These are phyloP conservation scores for Pelargonium cotyledonis DNA, from an alignment of 441 rosid species.

Conservation along the genomic window DNA sequence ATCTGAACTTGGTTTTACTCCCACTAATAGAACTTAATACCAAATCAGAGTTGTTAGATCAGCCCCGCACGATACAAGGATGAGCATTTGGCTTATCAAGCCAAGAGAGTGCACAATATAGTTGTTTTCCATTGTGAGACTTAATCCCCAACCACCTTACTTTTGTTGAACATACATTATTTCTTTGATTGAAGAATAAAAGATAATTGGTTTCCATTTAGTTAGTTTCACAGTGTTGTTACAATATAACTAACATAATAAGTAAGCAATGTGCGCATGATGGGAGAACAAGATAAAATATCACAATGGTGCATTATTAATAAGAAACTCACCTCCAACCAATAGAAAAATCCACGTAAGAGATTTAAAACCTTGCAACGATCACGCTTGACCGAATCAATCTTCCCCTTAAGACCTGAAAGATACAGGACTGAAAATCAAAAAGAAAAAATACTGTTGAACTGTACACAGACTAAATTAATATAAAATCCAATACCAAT, in stretches of 20 bases:
- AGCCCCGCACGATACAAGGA: no score
- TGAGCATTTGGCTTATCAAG: no score
- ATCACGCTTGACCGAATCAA: slow-evolving; percentile 16
- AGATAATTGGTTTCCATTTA: no score
- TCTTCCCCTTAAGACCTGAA: slow-evolving; percentile 32
- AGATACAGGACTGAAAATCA: slow-evolving; percentile 9
- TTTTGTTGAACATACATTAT: no score
- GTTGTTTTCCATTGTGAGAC: no score
- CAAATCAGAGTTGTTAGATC: no score
- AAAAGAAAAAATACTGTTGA: neutral
- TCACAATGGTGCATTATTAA: neutral
- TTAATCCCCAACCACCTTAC: no score
- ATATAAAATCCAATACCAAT: neutral
- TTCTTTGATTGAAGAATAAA: no score
- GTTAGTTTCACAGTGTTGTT: neutral
- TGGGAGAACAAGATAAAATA: neutral
- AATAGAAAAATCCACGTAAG: slow-evolving; percentile 61
- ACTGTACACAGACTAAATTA: neutral
- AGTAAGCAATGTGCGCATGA: no score
- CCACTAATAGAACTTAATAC: no score
- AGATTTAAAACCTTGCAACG: slow-evolving; percentile 34
- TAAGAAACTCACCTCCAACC: slow-evolving; percentile 38
- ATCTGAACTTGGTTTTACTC: no score
- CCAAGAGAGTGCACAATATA: no score
- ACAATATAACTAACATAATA: neutral